Conservation (phyloP, 495 filamentous ascomycete genomes). For the Aspergillus campestris region DNA sequence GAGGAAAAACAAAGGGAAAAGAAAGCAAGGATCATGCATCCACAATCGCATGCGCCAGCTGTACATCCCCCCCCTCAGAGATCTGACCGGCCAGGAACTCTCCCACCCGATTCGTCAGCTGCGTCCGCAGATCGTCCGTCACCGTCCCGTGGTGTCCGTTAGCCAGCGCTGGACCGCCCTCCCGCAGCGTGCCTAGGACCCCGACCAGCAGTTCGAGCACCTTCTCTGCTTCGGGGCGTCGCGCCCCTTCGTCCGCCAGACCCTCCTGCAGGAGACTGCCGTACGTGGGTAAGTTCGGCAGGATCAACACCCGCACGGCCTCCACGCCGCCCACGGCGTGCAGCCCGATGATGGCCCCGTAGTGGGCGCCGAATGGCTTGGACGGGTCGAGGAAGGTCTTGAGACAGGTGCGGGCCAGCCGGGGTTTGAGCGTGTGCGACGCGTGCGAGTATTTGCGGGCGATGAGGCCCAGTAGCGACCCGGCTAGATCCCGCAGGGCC, state of each 20-base stretch:
- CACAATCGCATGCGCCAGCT: slow-evolving; percentile 30
- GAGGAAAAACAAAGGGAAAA: too few species aligned
- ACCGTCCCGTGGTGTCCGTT: slow-evolving; percentile 42
- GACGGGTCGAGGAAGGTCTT: slow-evolving; percentile 82
- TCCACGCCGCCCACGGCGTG: slow-evolving; percentile 66
- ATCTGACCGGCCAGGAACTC: slow-evolving; percentile 46
- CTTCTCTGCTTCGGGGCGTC: slow-evolving; percentile 51
- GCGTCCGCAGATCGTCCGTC: slow-evolving; percentile 43
- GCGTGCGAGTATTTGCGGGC: slow-evolving; percentile 64
- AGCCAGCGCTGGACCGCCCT: slow-evolving; percentile 22
- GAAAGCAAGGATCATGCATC: slow-evolving; percentile 12
- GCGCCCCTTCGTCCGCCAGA: slow-evolving; percentile 43
- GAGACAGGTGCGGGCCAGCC: slow-evolving; percentile 83
- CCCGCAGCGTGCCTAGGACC: slow-evolving; percentile 44
- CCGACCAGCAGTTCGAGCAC: slow-evolving; percentile 53
- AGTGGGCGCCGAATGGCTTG: slow-evolving; percentile 71
- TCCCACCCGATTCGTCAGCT: slow-evolving; percentile 52
- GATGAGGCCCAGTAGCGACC: slow-evolving; percentile 65
- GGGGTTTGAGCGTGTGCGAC: slow-evolving; percentile 70
- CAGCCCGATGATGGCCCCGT: slow-evolving; percentile 76
- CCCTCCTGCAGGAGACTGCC: slow-evolving; percentile 65
- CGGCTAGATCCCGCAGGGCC: slow-evolving; percentile 73
- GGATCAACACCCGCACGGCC: slow-evolving; percentile 66
- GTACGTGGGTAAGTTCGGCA: slow-evolving; percentile 74
- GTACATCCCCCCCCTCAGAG: slow-evolving; percentile 37